A percentile compares a stretch with the other conserved stretches of the same genome.
Evolutionary conservation across 176 grass and related monocot genomes (phyloP).

Genomic region (Carex pumila): DNA sequence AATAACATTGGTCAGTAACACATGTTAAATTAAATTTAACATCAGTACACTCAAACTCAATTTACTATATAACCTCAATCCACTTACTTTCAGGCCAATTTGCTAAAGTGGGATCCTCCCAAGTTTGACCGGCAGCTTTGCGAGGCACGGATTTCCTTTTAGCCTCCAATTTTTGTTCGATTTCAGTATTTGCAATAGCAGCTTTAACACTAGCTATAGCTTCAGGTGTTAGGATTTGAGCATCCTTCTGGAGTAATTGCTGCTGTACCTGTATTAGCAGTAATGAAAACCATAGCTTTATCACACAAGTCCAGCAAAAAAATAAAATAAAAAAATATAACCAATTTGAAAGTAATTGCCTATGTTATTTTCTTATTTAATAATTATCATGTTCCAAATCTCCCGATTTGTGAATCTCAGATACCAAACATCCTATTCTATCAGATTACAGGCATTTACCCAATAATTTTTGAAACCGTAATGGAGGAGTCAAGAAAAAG

Average conservation of each 20-base stretch:
- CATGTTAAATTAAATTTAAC: neutral
- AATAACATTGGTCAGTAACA: neutral
- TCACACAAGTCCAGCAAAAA: neutral
- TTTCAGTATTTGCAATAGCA: constrained; percentile 43
- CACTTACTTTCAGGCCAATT: constrained; percentile 83
- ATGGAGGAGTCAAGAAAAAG: neutral
- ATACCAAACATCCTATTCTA: neutral
- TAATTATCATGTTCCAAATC: neutral
- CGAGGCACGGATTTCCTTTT: constrained; percentile 58
- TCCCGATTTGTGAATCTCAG: neutral
- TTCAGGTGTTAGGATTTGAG: constrained; percentile 47
- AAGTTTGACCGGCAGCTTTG: constrained; percentile 76
- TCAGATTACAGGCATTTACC: neutral
- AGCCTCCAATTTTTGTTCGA: constrained; percentile 38
- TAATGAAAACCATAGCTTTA: neutral
- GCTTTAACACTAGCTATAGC: constrained; percentile 59
- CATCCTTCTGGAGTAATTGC: constrained; percentile 62
- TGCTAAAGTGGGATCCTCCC: constrained; percentile 66
- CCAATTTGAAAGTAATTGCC: neutral
- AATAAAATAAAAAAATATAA: neutral
- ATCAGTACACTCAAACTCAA: neutral
- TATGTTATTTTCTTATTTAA: neutral
- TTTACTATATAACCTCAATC: neutral
- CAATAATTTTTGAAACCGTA: neutral
- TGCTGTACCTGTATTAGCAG: constrained; percentile 33